Conservation (phyloP, 2,329 filamentous ascomycete genomes). For the Botrytis cinerea region DNA sequence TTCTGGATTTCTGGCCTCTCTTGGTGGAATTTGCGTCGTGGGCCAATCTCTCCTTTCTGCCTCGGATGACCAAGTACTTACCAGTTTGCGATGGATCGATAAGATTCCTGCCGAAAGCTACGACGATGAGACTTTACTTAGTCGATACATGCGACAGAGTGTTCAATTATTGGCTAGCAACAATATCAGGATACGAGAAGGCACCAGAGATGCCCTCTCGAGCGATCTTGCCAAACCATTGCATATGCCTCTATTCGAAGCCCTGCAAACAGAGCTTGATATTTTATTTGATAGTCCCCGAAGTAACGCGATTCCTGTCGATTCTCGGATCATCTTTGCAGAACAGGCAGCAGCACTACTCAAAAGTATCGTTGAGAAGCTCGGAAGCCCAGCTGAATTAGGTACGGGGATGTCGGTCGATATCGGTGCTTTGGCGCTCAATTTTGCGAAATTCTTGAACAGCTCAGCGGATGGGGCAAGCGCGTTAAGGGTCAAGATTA, state of each 20-base stretch:
- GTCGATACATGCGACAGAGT: slow-evolving; percentile 61
- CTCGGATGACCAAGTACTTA: slow-evolving; percentile 58
- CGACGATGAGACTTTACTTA: slow-evolving; percentile 63
- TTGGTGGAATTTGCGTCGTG: slow-evolving; percentile 66
- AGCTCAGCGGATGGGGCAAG: slow-evolving; percentile 56
- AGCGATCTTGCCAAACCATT: slow-evolving; percentile 63
- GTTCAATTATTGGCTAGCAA: slow-evolving; percentile 65
- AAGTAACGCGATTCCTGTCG: slow-evolving; percentile 54
- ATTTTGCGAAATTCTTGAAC: slow-evolving; percentile 67
- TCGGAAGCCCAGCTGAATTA: slow-evolving; percentile 64
- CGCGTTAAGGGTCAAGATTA: slow-evolving; percentile 65
- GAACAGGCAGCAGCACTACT: slow-evolving; percentile 67
- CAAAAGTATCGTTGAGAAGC: slow-evolving; percentile 62
- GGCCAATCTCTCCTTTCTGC: slow-evolving; percentile 50
- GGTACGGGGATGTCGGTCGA: slow-evolving; percentile 64
- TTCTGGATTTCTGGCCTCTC: slow-evolving; percentile 66
- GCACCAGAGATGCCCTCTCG: slow-evolving; percentile 65
- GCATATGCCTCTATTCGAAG: slow-evolving; percentile 64
- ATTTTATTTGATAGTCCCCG: slow-evolving; percentile 59
- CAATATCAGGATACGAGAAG: slow-evolving; percentile 65
- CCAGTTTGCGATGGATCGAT: slow-evolving; percentile 62
- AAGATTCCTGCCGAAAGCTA: slow-evolving; percentile 57
- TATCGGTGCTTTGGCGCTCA: slow-evolving; percentile 63
- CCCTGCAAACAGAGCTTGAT: slow-evolving; percentile 65
- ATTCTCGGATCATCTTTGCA: slow-evolving; percentile 65